Evolutionary conservation across 2,329 filamentous ascomycete genomes (phyloP).

Genomic region (Fusarium xyrophilum): DNA sequence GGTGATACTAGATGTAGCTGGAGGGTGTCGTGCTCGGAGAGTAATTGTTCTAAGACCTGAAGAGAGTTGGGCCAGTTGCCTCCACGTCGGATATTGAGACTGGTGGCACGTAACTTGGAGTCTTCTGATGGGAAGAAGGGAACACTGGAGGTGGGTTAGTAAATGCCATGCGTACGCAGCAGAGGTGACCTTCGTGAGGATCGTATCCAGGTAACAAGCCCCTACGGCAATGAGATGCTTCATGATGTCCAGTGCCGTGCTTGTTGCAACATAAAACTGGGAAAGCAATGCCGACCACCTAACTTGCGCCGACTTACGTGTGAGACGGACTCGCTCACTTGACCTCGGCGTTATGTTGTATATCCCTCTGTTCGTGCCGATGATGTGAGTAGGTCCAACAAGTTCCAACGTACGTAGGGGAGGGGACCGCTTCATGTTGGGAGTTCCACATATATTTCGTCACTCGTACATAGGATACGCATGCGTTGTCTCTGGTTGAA

Average conservation of each 20-base stretch:
- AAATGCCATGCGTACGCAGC: not conserved
- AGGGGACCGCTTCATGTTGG: not conserved
- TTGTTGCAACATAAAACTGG: not conserved
- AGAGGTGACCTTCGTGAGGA: slow-evolving; percentile 62
- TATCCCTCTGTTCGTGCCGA: not conserved
- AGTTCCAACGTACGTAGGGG: not conserved
- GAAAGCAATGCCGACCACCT: not conserved
- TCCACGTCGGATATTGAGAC: slow-evolving; percentile 66
- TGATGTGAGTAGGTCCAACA: not conserved
- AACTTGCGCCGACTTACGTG: not conserved
- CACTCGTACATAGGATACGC: not conserved
- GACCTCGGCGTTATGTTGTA: not conserved
- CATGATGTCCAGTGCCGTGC: slow-evolving; percentile 43
- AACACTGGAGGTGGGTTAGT: slow-evolving; percentile 55
- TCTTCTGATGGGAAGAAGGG: slow-evolving; percentile 74
- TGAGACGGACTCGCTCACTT: not conserved
- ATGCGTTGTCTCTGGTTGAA: not conserved
- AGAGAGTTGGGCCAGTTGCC: slow-evolving; percentile 77
- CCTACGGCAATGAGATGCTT: slow-evolving; percentile 69
- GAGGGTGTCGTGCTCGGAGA: slow-evolving; percentile 44
- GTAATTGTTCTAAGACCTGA: slow-evolving; percentile 72
- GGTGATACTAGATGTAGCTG: slow-evolving; percentile 56
- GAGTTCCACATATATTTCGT: slow-evolving; percentile 25
- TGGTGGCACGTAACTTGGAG: slow-evolving; percentile 72
- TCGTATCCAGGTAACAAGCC: slow-evolving; percentile 75